phyloP scores from a whole-genome alignment of 352 stramenopile species.

The Pythium sp. region DNA sequence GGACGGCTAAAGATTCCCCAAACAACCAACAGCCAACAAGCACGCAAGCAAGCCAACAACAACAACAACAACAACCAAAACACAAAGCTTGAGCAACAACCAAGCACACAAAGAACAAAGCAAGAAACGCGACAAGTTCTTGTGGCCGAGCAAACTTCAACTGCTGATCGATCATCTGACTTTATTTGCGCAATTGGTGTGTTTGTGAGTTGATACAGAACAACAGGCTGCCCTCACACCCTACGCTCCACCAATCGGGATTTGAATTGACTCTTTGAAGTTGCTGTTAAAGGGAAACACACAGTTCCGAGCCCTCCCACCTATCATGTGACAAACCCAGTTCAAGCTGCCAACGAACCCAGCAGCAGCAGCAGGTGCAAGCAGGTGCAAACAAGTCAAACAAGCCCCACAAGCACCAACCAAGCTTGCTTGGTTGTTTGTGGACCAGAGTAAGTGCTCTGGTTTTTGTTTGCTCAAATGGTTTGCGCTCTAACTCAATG shows the following conservation, averaged over 20 bases:
- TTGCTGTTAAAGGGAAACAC: neutral
- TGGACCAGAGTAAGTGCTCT: neutral
- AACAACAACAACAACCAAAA: neutral
- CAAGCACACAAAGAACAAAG: neutral
- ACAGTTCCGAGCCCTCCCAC: constrained; percentile 3
- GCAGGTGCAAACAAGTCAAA: neutral
- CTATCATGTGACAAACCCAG: constrained; percentile 8
- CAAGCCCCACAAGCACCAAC: neutral
- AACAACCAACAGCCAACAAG: neutral
- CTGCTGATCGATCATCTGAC: neutral
- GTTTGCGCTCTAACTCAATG: neutral
- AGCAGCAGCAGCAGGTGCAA: neutral
- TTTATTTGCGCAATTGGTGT: neutral
- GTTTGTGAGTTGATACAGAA: neutral
- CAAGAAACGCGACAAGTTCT: constrained; percentile 6
- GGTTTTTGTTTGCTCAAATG: neutral
- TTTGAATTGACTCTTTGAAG: constrained; percentile 6
- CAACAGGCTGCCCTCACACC: too few species aligned
- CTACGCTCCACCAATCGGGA: neutral
- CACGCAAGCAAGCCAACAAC: neutral
- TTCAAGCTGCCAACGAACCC: neutral
- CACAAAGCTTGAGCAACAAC: neutral
- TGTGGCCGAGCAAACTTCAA: constrained; percentile 6
- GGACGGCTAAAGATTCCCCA: neutral
- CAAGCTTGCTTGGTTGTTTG: neutral